Conservation (phyloP, 2,329 filamentous ascomycete genomes). For the Colletotrichum horii region DNA sequence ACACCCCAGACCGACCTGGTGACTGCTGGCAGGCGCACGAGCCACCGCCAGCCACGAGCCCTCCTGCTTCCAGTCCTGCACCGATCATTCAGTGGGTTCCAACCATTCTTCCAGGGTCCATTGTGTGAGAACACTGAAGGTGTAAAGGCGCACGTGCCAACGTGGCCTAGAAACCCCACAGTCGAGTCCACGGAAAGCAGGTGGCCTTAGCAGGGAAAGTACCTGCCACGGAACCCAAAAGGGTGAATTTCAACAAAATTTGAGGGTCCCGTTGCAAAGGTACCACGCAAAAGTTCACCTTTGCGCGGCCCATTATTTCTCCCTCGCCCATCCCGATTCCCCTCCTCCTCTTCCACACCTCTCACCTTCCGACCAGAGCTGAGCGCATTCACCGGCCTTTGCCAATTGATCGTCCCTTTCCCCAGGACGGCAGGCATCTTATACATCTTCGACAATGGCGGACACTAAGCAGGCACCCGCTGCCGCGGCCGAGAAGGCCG, state of each 20-base stretch:
- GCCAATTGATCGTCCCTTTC: conserved; percentile 9
- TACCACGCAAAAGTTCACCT: conserved; percentile 15
- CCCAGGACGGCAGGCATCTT: background rate
- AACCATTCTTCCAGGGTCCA: conserved; percentile 2
- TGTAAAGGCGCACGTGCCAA: conserved; percentile 13
- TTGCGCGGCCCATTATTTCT: background rate
- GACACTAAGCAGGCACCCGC: conserved; percentile 52
- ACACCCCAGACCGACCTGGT: background rate
- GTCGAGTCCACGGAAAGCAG: conserved; percentile 2
- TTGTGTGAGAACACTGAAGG: background rate
- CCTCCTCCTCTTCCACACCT: conserved; percentile 5
- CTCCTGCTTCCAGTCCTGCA: background rate
- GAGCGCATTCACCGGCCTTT: background rate
- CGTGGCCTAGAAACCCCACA: conserved; percentile 11
- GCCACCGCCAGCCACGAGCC: background rate
- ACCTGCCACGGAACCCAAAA: conserved; percentile 21
- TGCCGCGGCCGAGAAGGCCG: conserved; percentile 49
- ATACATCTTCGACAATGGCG: conserved; percentile 46
- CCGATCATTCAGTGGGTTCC: background rate
- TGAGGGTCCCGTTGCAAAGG: conserved; percentile 2
- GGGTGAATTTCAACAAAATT: conserved; percentile 25
- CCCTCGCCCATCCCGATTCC: conserved; percentile 22
- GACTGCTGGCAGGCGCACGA: conserved; percentile 4
- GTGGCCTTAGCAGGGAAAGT: conserved; percentile 18
- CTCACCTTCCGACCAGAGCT: background rate